These are phyloP conservation scores for Calcarisporium arbuscula DNA, from an alignment of 2,329 filamentous ascomycete species.

Conservation along the genomic window DNA sequence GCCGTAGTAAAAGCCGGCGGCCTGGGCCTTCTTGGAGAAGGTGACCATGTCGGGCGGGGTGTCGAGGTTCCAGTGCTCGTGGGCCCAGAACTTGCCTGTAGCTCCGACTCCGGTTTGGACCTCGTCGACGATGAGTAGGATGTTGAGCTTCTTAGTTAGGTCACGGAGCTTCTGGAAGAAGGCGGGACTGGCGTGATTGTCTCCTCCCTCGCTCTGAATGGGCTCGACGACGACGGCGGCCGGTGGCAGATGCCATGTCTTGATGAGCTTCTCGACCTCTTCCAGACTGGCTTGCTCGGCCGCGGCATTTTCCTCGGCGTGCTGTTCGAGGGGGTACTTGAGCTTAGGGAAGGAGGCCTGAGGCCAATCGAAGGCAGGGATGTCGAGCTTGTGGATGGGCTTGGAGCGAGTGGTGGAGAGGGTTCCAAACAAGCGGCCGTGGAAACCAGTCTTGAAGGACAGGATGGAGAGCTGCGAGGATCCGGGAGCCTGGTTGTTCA, in stretches of 20 bases:
- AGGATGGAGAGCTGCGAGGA: constrained; percentile 74
- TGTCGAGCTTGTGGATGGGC: constrained; percentile 91
- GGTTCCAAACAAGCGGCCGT: constrained; percentile 82
- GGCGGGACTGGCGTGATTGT: constrained; percentile 83
- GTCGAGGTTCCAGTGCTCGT: constrained; percentile 84
- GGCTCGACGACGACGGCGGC: constrained; percentile 83
- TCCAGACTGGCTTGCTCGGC: constrained; percentile 76
- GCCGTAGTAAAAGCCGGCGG: constrained; percentile 86
- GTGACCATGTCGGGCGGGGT: constrained; percentile 88
- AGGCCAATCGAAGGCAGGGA: constrained; percentile 92
- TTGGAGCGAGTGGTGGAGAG: constrained; percentile 88
- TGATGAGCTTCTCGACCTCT: constrained; percentile 77
- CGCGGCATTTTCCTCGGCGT: constrained; percentile 72
- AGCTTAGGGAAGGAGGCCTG: constrained; percentile 79
- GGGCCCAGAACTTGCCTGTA: constrained; percentile 92
- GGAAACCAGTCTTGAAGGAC: constrained; percentile 83
- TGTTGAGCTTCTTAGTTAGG: constrained; percentile 68
- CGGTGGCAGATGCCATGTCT: constrained; percentile 70
- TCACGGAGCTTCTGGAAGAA: constrained; percentile 84
- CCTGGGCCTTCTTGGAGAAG: constrained; percentile 93
- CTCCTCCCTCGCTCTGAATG: constrained; percentile 87
- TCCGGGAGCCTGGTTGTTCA: constrained; percentile 76
- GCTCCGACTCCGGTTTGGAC: constrained; percentile 91
- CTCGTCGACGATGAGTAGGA: constrained; percentile 88
- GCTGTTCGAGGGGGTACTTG: constrained; percentile 79